Evolutionary conservation across 83 land plant genomes (phyloP).

Genomic region (Larix sibirica): DNA sequence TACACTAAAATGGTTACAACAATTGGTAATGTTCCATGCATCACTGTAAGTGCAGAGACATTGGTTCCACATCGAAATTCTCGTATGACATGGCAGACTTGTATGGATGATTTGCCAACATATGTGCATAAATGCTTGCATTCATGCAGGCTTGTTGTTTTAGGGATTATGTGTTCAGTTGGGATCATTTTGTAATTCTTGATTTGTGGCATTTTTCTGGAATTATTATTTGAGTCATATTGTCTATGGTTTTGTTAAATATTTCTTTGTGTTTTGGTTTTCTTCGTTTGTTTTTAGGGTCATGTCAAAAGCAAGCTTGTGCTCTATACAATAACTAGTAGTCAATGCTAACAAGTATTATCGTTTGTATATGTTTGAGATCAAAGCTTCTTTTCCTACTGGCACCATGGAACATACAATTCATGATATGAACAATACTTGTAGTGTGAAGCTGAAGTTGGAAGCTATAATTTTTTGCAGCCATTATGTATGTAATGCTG

Average conservation of each 20-base stretch:
- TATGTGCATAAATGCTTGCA: constrained; percentile 54
- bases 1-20: background rate
- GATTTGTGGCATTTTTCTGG: constrained; percentile 32
- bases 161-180: constrained; percentile 75
- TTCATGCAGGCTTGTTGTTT: constrained; percentile 52
- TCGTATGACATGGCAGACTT: no score
- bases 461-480: no score
- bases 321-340: constrained; percentile 26
- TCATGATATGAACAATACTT: no score
- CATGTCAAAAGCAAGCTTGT: constrained; percentile 68
- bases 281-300: background rate
- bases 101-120: background rate
- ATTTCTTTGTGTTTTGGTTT: background rate
- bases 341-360: constrained; percentile 79
- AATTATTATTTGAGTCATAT: background rate
- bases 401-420: no score
- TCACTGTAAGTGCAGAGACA: constrained; percentile 8
- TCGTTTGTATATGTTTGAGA: background rate
- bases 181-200: constrained; percentile 80
- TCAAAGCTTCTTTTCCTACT: no score
- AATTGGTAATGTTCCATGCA: background rate
- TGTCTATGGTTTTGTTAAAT: background rate
- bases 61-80: background rate
- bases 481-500: no score
- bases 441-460: no score